Evolutionary conservation across 306 rosid species (phyloP), one percentile per base, ranked within the genome.

Genomic region (Canavalia ensiformis): DNA sequence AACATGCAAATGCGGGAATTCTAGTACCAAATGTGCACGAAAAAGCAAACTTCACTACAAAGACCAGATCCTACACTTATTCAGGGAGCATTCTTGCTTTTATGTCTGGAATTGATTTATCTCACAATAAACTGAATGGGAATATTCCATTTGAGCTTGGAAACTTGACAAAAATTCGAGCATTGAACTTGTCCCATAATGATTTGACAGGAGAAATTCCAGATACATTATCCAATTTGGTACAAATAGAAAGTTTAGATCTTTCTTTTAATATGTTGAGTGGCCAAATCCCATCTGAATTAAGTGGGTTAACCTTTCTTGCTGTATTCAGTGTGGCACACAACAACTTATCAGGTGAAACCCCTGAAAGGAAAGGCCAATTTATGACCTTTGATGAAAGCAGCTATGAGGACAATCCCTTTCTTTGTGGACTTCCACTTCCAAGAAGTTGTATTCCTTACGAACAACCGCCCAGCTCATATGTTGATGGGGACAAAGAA

Each of bases 361-460:
- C 31, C n/a, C 51, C 72, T 7, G n/a, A 18, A 18, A 65, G 71
- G 4, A 65, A 41, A 18, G 51, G 34, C 0, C 51, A 39, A 18
- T 81, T 81, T 31, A 0, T 8, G 2, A 81, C 79, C 4, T 73
- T 81, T 64, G 80, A 81, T 41, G 84, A 51, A 41, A 52, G 79
- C 49, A 73, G 68, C 33, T 72, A 73, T 1, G 39, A 54, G 39
- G 84, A 42, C 3, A 81, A 81, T 64, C 68, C 12, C 0, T 81
- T 63, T 2, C 84, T 74, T 6, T 74, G 84, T 74, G 75, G 84
- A 64, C 69, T 33, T 64, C 80, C 75, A 33, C 3, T 66, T 0
- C 3, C 71, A 47, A 62, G 0, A 47, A 62, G 50, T 47, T 76
- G 80, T 25, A 31, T 41, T 57, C 42, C 42, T n/a, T 37, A 37